Evolutionary conservation across 176 grass and related monocot species (phyloP).

Genomic region (Cenchrus americanus): DNA sequence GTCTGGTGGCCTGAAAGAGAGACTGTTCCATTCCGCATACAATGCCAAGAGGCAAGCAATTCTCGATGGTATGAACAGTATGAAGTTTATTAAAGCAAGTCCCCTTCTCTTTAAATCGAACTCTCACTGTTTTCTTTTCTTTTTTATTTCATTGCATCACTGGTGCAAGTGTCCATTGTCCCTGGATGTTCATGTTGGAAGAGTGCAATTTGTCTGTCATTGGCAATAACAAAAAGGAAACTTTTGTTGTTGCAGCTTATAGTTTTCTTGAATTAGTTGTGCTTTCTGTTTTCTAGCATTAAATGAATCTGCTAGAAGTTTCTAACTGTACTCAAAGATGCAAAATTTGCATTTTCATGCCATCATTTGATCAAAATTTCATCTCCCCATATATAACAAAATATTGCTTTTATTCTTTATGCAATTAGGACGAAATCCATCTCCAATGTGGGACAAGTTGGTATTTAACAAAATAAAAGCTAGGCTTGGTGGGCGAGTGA

Average conservation of each 20-base stretch:
- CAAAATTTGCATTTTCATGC: background rate
- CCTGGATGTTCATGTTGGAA: no score
- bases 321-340: constrained; percentile 2
- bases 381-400: background rate
- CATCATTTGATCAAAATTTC: background rate
- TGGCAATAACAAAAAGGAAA: no score
- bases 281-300: constrained; percentile 9
- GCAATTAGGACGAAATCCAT: constrained; percentile 69
- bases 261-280: background rate
- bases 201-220: no score
- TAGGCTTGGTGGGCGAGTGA: constrained; percentile 85
- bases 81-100: constrained; percentile 21
- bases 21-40: constrained; percentile 56
- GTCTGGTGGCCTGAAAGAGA: constrained; percentile 76
- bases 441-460: constrained; percentile 91
- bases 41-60: constrained; percentile 78
- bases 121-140: no score
- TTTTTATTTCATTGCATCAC: no score
- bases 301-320: constrained; percentile 9
- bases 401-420: constrained; percentile 24
- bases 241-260: background rate
- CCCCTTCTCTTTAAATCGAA: no score
- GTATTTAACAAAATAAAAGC: constrained; percentile 99
- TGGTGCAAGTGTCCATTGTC: no score
- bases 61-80: constrained; percentile 51